Evolutionary conservation across 305 asterid species (phyloP).

Genomic region (Nicotiana rustica): DNA sequence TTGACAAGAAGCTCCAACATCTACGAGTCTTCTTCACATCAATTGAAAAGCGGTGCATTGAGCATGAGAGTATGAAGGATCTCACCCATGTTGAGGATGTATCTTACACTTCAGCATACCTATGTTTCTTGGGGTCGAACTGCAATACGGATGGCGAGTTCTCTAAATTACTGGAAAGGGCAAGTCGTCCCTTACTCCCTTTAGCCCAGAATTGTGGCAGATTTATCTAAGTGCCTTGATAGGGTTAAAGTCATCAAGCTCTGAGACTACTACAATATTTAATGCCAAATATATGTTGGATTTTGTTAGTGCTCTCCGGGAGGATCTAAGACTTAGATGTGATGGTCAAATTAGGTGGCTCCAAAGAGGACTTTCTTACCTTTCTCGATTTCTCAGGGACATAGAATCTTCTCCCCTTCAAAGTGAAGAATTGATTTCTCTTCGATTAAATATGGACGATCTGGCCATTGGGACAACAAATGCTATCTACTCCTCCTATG

Average conservation of each 20-base stretch:
- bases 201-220: neutral
- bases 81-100: constrained; percentile 19
- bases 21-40: neutral
- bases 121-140: neutral
- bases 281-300: constrained; percentile 18
- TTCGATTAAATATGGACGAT: neutral
- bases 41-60: constrained; percentile 18
- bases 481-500: neutral
- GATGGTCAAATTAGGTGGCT: constrained; percentile 5
- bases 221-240: constrained; percentile 17
- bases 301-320: constrained; percentile 29
- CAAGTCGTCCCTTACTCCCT: neutral
- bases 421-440: neutral
- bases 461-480: constrained; percentile 21
- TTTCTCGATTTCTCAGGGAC: constrained; percentile 10
- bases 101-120: constrained; percentile 19
- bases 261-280: neutral
- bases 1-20: constrained; percentile 1
- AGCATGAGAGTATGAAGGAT: constrained; percentile 5
- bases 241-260: constrained; percentile 26
- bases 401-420: neutral
- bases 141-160: neutral
- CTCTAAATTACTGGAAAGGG: constrained; percentile 28
- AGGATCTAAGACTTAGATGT: constrained; percentile 19
- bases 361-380: constrained; percentile 27